Conservation (phyloP, 2,329 filamentous ascomycete genomes). For the Exophiala spinifera region DNA sequence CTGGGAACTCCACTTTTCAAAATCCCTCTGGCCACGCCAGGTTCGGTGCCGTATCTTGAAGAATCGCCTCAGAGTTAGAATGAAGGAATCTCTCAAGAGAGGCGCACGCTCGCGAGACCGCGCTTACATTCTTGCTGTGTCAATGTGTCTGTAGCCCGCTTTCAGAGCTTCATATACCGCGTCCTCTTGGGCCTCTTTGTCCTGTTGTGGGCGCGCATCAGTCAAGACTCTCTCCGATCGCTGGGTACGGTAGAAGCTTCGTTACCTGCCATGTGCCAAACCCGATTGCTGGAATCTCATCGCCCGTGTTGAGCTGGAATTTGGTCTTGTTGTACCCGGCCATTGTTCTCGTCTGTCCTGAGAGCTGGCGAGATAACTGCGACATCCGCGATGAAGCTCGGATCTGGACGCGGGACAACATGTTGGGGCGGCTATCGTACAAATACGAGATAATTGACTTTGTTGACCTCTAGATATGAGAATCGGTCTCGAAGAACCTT, state of each 20-base stretch:
- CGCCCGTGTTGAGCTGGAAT: slow-evolving; percentile 45
- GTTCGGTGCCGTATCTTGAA: slow-evolving; percentile 61
- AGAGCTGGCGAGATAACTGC: slow-evolving; percentile 16
- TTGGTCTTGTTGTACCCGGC: slow-evolving; percentile 22
- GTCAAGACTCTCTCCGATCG: too few relatives aligned
- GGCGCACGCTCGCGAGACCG: too few relatives aligned
- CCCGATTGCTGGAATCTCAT: slow-evolving; percentile 47
- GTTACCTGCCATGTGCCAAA: slow-evolving; percentile 51
- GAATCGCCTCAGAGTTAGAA: too few relatives aligned
- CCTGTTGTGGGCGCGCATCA: slow-evolving; percentile 31
- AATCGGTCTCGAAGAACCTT: too few relatives aligned
- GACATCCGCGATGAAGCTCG: slow-evolving; percentile 8
- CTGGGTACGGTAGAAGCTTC: not conserved
- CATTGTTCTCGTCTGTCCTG: slow-evolving; percentile 15
- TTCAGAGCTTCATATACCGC: slow-evolving; percentile 46
- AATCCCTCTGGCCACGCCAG: slow-evolving; percentile 63
- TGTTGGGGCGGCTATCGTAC: not conserved
- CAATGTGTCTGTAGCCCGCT: slow-evolving; percentile 38
- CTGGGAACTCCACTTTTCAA: slow-evolving; percentile 62
- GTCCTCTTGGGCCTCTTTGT: slow-evolving; percentile 48
- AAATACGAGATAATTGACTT: too few relatives aligned
- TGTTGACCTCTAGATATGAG: too few relatives aligned
- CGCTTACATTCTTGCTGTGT: slow-evolving; percentile 44
- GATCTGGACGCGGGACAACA: slow-evolving; percentile 12
- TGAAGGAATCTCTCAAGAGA: not conserved